phyloP scores from a whole-genome alignment of 306 rosid genomes.

The Luffa aegyptiaca region DNA sequence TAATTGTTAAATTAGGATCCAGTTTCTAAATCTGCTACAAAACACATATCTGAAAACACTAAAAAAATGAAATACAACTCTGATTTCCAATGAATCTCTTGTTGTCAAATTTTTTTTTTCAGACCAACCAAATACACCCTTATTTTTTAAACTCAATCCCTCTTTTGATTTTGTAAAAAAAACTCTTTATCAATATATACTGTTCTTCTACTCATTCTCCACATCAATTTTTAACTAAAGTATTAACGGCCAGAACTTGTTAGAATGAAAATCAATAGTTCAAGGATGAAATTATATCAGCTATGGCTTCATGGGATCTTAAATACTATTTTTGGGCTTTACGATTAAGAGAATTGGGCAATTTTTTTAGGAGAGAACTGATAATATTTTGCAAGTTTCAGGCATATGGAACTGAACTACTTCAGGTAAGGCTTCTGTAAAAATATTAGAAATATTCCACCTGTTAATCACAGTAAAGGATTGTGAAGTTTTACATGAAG shows the following conservation, averaged over 20 bases:
- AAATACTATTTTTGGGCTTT: not conserved
- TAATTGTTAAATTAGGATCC: no score
- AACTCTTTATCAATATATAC: not conserved
- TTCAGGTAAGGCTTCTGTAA: not conserved
- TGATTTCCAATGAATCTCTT: no score
- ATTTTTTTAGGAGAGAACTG: not conserved
- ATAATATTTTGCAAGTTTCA: not conserved
- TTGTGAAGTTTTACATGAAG: not conserved
- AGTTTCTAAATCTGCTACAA: no score
- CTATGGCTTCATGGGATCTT: not conserved
- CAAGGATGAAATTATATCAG: not conserved
- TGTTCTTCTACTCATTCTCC: not conserved
- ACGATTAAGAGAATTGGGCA: not conserved
- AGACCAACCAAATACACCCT: no score
- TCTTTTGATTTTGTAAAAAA: no score
- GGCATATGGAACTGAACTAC: not conserved
- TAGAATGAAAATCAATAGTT: not conserved
- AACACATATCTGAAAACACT: no score
- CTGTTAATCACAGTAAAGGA: not conserved
- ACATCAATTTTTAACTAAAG: not conserved
- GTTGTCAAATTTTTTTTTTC: no score
- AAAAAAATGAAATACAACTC: no score
- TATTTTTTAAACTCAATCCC: not conserved
- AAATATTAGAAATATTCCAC: not conserved
- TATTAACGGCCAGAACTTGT: not conserved